Evolutionary conservation across 2,329 filamentous ascomycete species (phyloP), one percentile per base, ranked within the genome.

Genomic region (Monilinia laxa): DNA sequence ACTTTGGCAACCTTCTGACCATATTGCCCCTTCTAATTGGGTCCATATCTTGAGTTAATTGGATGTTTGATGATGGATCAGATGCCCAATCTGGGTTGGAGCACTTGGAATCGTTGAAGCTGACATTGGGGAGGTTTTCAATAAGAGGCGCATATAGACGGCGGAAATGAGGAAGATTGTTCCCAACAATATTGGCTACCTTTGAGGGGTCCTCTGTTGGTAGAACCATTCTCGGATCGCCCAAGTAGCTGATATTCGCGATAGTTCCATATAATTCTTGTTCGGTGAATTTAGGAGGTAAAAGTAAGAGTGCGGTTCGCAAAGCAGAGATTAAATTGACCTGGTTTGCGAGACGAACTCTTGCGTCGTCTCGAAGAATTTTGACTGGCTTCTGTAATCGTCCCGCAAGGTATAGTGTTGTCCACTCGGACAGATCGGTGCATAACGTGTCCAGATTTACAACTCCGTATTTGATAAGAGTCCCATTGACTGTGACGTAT

Each of bases 311-410:
- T 0, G 95, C 92, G 4, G 93, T 94, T 67, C 95, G 91, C 6
- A 98, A 83, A 3, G 96, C 96, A 11, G 94, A 94, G 54, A 98
- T 85, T 23, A 99, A 85, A 77, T 99, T 99, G 78, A 96, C 90
- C 78, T 99, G 95, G 78, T 99, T 98, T 5, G 94, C 92, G 42
- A 98, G 86, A 42, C 95, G 91, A 52, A 99, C 93, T 60, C 89
- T 89, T 0, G 95, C 92, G 75, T 99, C 92, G 77, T 99, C 95
- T 62, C 93, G 90, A 23, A 99, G 85, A 71, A 99, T 98, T 81
- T 99, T 98, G 78, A 97, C 95, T 1, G 95, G 95, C 77, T 99
- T 99, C 71, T 99, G 95, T 63, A 99, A 84, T 45, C 95, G 90
- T 4, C 95, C 95, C 7, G 96, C 95, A n/a, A 99, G 85, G 78